Evolutionary conservation across 2,329 filamentous ascomycete species (phyloP).

Genomic region (Kalaharituber pfeilii): DNA sequence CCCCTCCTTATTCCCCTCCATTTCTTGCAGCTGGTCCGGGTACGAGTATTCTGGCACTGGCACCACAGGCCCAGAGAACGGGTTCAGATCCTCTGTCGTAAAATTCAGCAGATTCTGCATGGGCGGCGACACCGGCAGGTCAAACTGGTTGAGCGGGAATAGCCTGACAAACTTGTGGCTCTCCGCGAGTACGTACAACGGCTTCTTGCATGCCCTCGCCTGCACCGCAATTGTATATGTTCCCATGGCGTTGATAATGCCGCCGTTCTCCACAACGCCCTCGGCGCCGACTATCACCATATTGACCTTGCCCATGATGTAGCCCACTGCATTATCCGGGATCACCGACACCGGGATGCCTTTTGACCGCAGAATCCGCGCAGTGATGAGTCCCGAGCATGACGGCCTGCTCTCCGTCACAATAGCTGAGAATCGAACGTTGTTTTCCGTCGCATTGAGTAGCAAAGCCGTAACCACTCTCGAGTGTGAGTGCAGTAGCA

Average conservation of each 20-base stretch:
- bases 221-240: constrained; percentile 72
- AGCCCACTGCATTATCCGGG: constrained; percentile 55
- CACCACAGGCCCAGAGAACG: not conserved
- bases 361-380: constrained; percentile 48
- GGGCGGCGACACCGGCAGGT: constrained; percentile 48
- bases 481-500: constrained; percentile 83
- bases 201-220: constrained; percentile 53
- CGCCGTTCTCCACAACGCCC: constrained; percentile 84
- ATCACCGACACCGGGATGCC: constrained; percentile 75
- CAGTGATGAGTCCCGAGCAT: constrained; percentile 40
- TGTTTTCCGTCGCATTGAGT: constrained; percentile 50
- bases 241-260: constrained; percentile 55
- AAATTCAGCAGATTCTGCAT: not conserved
- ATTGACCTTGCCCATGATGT: constrained; percentile 59
- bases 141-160: constrained; percentile 65
- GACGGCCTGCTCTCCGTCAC: constrained; percentile 25
- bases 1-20: constrained; percentile 28
- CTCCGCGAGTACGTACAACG: constrained; percentile 82
- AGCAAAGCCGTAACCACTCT: constrained; percentile 67
- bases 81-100: not conserved
- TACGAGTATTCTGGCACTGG: not conserved
- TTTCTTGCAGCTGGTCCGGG: constrained; percentile 20
- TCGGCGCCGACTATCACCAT: constrained; percentile 54
- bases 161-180: constrained; percentile 92
- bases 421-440: constrained; percentile 62